Evolutionary conservation across 768 basidiomycete genomes (phyloP), one percentile per base, ranked within the genome.

Genomic region (Pulveroboletus sp.): DNA sequence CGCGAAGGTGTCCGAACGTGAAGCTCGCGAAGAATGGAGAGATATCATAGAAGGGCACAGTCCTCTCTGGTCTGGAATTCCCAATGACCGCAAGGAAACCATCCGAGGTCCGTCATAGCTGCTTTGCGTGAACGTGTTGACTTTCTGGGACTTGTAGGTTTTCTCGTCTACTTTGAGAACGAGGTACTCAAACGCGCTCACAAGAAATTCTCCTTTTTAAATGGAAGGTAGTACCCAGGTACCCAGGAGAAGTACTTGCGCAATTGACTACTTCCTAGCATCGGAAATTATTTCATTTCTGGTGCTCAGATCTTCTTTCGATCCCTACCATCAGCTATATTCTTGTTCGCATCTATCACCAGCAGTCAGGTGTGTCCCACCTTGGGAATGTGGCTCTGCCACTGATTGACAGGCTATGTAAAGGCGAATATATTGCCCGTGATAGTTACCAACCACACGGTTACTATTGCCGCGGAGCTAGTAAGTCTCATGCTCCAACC

Each of bases 401-500:
- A 45, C 40, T 18, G 46, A 21, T 51, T 57, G 56, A 56, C 50
- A 42, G 35, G 37, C 45, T 47, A 63, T 40, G 49, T 55, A 36
- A 67, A 76, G 78, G 85, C 89, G 10, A 80, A 84, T 53, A 94
- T 98, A 50, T 72, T 95, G 2, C 94, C 94, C 0, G 90, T 85
- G 4, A 87, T 98, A 55, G 82, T 94, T 36, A 98, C 94, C 11
- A 94, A 92, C 67, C 90, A 92, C 65, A 93, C 89, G 0, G 91
- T 93, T n/a, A 96, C 93, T 13, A 93, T 98, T 54, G 90, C 93
- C 35, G 92, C 86, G 21, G 86, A 94, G 68, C 76, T 95, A 60
- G 88, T 82, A 27, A 61, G 74, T 70, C 44, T 48, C 21, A 46
- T 46, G 24, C 47, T 79, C 80, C 53, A 81, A 89, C 54, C 81